Base-by-base conservation (phyloP, 108 stramenopile genomes). In the Epithemia pelagica region DNA sequence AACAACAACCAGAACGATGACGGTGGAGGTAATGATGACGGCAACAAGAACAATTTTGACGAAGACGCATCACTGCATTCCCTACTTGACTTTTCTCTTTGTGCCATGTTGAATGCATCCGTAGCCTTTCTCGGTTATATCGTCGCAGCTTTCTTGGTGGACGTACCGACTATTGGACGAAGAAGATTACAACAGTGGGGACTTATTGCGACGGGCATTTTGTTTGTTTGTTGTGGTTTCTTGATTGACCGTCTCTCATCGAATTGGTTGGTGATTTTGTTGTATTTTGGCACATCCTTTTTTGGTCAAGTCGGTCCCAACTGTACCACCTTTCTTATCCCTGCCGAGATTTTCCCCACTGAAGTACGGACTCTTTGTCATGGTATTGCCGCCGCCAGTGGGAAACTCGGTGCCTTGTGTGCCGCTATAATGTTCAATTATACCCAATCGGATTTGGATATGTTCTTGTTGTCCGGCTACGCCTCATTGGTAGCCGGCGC, bases 231-330 rank as follows among this genome's bases (percentile, higher is more conserved):
- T 10, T 83, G 82, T 67, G 89, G 82, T 7, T 72, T 73, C 57
- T 53, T 79, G 18, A 77, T 62, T 32, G 78, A 81, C 5, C 51
- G 62, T 18, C 67, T 87, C 20, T 72, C 78, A 8, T 46, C 37
- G 10, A 10, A 5, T 15, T 46, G 37, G 37, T 67, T 68, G 74
- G 56, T 84, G 60, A 70, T 90, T 0, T 27, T 69, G 15, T 65
- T 90, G 53, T 90, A 90, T 65, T 71, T 87, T 52, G 72, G 68
- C 29, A 75, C 76, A 37, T 79, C 82, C 21, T 87, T 90, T 70
- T 82, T 87, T 61, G 89, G 89, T 2, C 86, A 90, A 58, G 73
- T 84, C 21, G 89, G 86, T 19, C 89, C 89, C 20, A 90, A 90
- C 53, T 80, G 77, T 28, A 90, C 89, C 18, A 90, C 89, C 15